These are phyloP conservation scores for Termitomyces sp. DNA, from an alignment of 768 basidiomycete genomes.

Conservation along the genomic window DNA sequence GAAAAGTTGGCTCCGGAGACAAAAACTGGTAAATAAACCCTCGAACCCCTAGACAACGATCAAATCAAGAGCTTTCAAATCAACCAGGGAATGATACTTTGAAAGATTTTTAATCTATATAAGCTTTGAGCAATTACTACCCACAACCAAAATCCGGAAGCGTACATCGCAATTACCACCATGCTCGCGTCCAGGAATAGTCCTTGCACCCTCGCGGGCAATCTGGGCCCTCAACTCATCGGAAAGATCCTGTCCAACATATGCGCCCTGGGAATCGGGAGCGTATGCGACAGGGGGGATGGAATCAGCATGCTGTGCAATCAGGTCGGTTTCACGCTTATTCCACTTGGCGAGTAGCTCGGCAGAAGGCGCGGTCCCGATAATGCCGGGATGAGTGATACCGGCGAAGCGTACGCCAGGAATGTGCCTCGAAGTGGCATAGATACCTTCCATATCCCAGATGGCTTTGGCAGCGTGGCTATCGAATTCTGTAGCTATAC, in stretches of 20 bases:
- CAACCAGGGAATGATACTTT: slow-evolving; percentile 24
- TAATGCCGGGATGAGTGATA: slow-evolving; percentile 69
- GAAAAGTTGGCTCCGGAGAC: slow-evolving; percentile 71
- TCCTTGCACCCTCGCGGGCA: slow-evolving; percentile 61
- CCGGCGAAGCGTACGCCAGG: slow-evolving; percentile 78
- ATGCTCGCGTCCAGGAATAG: slow-evolving; percentile 73
- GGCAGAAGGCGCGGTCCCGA: slow-evolving; percentile 70
- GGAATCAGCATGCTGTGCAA: slow-evolving; percentile 41
- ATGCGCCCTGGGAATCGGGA: slow-evolving; percentile 52
- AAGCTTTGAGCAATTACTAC: neutral
- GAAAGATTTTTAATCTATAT: slow-evolving; percentile 74
- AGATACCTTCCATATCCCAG: slow-evolving; percentile 74
- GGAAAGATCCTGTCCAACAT: slow-evolving; percentile 63
- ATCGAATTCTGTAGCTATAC: slow-evolving; percentile 55
- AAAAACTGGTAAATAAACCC: slow-evolving; percentile 75
- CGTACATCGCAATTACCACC: slow-evolving; percentile 72
- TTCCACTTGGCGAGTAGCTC: slow-evolving; percentile 75
- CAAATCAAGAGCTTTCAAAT: neutral
- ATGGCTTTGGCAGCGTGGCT: slow-evolving; percentile 73
- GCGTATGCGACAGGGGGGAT: slow-evolving; percentile 65
- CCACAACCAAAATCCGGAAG: slow-evolving; percentile 3
- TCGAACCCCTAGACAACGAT: slow-evolving; percentile 44
- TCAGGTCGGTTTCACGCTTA: slow-evolving; percentile 60
- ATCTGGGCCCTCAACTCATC: slow-evolving; percentile 46
- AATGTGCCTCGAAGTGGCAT: slow-evolving; percentile 70